Evolutionary conservation across 441 rosid species (phyloP).

Genomic region (Erysimum cheiri): DNA sequence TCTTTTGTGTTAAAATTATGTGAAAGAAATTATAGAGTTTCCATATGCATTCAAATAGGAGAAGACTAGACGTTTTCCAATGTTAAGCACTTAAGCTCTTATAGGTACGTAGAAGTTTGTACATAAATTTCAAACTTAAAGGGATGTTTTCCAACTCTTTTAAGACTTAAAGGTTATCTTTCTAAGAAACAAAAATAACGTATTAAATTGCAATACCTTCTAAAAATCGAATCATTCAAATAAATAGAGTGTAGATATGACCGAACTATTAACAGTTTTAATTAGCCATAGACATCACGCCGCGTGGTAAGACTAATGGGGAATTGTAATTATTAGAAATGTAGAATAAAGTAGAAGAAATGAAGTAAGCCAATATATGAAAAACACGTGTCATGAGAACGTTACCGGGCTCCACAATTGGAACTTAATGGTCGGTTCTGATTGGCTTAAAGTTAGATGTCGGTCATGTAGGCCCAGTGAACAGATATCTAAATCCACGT

Average conservation of each 20-base stretch:
- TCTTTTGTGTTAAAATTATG: neutral
- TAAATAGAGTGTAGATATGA: neutral
- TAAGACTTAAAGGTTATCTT: neutral
- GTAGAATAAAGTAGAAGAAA: neutral
- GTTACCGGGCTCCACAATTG: neutral
- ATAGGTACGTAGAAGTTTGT: neutral
- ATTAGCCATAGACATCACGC: neutral
- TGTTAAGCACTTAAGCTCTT: neutral
- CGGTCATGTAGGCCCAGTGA: slow-evolving; percentile 31
- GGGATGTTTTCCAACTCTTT: neutral
- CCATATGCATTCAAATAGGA: neutral
- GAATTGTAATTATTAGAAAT: neutral
- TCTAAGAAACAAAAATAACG: neutral
- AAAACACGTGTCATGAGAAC: neutral
- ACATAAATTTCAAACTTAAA: neutral
- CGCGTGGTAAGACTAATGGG: neutral
- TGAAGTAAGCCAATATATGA: neutral
- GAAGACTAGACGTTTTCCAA: neutral
- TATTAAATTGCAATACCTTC: neutral
- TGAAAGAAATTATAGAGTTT: neutral
- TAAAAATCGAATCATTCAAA: neutral
- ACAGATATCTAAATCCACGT: slow-evolving; percentile 4
- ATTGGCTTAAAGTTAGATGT: slow-evolving; percentile 18
- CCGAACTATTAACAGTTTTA: neutral
- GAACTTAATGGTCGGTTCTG: neutral